phyloP scores from a whole-genome alignment of 495 filamentous ascomycete genomes.

The Annulohypoxylon bovei region DNA sequence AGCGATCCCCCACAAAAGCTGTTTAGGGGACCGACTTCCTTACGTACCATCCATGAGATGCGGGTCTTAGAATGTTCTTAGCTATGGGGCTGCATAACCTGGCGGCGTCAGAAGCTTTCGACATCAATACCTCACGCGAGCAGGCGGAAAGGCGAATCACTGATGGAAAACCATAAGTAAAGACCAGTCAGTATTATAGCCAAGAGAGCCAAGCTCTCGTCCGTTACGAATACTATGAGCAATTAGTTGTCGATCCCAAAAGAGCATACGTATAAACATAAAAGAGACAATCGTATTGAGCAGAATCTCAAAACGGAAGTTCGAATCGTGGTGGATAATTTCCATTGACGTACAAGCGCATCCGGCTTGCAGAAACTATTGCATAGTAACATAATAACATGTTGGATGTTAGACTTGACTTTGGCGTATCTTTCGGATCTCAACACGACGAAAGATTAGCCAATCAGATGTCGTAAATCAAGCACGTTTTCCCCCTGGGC shows the following conservation, averaged over 20 bases:
- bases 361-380: slow-evolving; percentile 13
- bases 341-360: slow-evolving; percentile 34
- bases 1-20: slow-evolving; percentile 38
- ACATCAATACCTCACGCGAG: slow-evolving; percentile 8
- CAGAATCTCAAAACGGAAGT: slow-evolving; percentile 25
- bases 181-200: background rate
- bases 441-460: slow-evolving; percentile 11
- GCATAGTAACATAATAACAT: too few relatives aligned
- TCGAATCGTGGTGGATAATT: slow-evolving; percentile 8
- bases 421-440: slow-evolving; percentile 32
- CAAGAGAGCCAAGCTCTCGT: slow-evolving; percentile 12
- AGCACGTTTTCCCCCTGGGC: slow-evolving; percentile 34
- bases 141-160: background rate
- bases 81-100: slow-evolving; percentile 36
- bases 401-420: background rate
- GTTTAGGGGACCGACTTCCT: slow-evolving; percentile 38
- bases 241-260: slow-evolving; percentile 11
- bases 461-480: slow-evolving; percentile 28
- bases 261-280: slow-evolving; percentile 16
- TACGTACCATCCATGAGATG: slow-evolving; percentile 23
- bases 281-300: background rate
- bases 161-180: background rate
- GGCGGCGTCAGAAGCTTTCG: slow-evolving; percentile 33
- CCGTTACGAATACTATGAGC: slow-evolving; percentile 15
- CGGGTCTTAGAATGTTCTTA: slow-evolving; percentile 31